These are phyloP conservation scores for Cantharellus anzutake DNA, from an alignment of 768 basidiomycete species.

Conservation along the genomic window DNA sequence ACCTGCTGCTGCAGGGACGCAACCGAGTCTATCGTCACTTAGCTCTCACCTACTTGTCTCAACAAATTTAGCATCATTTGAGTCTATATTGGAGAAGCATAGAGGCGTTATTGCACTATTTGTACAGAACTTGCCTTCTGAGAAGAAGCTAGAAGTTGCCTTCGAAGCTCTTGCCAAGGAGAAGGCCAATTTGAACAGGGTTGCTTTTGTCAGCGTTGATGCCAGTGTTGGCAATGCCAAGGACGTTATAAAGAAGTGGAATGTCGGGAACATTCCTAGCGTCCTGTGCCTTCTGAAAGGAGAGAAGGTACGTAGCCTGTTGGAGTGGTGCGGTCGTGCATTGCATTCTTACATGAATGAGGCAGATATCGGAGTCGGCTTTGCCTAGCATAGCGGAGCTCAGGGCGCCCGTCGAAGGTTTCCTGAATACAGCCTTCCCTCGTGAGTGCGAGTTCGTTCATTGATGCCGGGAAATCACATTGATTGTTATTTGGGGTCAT, in stretches of 20 bases:
- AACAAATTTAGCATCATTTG: slow-evolving; percentile 59
- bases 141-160: slow-evolving; percentile 50
- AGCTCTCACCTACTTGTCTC: slow-evolving; percentile 47
- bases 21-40: slow-evolving; percentile 21
- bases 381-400: too few relatives aligned
- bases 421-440: slow-evolving; percentile 27
- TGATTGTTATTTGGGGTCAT: neutral
- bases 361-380: neutral
- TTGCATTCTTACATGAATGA: neutral
- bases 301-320: slow-evolving; percentile 30
- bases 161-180: slow-evolving; percentile 61
- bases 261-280: slow-evolving; percentile 57
- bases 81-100: slow-evolving; percentile 41
- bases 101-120: slow-evolving; percentile 66
- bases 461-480: too few relatives aligned
- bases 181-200: slow-evolving; percentile 28
- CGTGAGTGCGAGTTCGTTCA: slow-evolving; percentile 28
- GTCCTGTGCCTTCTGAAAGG: slow-evolving; percentile 77
- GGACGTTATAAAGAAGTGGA: slow-evolving; percentile 39
- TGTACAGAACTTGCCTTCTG: slow-evolving; percentile 30
- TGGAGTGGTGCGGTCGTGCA: neutral
- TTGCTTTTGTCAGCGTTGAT: slow-evolving; percentile 76
- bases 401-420: neutral
- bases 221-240: slow-evolving; percentile 45
- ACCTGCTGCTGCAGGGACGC: slow-evolving; percentile 3